These are phyloP conservation scores for Cladosporium sp. DNA, from an alignment of 2,329 filamentous ascomycete genomes.

Conservation along the genomic window DNA sequence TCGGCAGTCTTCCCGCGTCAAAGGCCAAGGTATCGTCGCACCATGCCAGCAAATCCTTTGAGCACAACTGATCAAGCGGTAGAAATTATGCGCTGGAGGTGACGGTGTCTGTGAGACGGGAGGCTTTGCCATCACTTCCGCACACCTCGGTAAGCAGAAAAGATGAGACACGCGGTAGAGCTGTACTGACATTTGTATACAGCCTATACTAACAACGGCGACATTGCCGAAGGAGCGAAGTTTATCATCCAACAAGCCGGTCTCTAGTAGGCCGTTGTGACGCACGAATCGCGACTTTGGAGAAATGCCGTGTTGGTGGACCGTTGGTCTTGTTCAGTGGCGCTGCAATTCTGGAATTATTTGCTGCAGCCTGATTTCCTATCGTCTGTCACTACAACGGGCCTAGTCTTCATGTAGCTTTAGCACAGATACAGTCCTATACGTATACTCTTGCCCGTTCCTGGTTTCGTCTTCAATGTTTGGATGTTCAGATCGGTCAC, in stretches of 20 bases:
- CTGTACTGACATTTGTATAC: conserved; percentile 21
- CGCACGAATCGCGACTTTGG: not conserved
- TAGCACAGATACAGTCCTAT: not conserved
- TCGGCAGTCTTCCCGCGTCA: conserved; percentile 25
- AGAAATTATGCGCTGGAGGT: conserved; percentile 14
- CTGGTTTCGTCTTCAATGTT: not conserved
- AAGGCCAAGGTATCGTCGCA: conserved; percentile 17
- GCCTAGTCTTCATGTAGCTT: not conserved
- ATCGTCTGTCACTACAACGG: not conserved
- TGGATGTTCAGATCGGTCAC: not conserved
- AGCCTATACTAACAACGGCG: not conserved
- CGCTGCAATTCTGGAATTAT: not conserved
- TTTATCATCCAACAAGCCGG: not conserved
- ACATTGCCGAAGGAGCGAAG: not conserved
- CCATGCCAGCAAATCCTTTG: not conserved
- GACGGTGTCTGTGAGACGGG: conserved; percentile 32
- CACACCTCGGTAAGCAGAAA: not conserved
- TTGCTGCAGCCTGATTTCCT: not conserved
- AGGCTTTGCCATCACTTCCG: conserved; percentile 18
- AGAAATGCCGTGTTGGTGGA: not conserved
- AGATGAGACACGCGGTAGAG: not conserved
- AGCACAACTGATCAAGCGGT: not conserved
- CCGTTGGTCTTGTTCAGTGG: not conserved
- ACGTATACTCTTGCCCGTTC: not conserved
- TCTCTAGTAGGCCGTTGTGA: not conserved